Evolutionary conservation across 75 land plant species (phyloP), one percentile per base, ranked within the genome.

Genomic region (Sequoiadendron giganteum): DNA sequence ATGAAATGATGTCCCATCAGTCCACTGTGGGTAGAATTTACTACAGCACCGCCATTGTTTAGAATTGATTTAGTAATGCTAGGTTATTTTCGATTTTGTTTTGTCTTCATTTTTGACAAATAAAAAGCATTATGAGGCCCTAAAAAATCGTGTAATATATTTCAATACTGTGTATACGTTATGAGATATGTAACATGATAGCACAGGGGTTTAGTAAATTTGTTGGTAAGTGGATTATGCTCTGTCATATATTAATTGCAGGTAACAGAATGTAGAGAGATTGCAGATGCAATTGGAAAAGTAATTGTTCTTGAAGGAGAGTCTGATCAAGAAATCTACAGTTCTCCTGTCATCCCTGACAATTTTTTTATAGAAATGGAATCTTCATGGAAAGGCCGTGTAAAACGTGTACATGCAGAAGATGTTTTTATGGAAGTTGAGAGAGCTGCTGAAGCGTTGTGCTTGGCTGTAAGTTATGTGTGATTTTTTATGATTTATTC

Each of bases 321-420:
- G 72, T 91, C 84, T 43, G 96, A 93, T 73, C 94, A 95, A 77
- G 47, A 80, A 48, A 88, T 95, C 55, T 93, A 88, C 88, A 93
- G 90, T 10, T 87, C 55, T 82, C 58, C 87, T 25, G 28, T 15
- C 45, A 91, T 97, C 86, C 99, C 99, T 16, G 90, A 88, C 86
- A 97, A 95, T 1, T 97, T 97, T 89, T 95, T 97, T 88, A 92
- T 93, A 43, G 97, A 96, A 80, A 89, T 96, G 90, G 99, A 97
- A 83, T 93, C 91, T 56, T 85, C 93, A n/a, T 97, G 99, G 99
- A 96, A 91, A 91, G 94, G 98, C 49, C 95, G 96, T 47, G 95
- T 97, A 32, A 96, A 95, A 86, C 92, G 89, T 77, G 79, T 92
- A 15, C 98, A 95, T 87, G 91, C 94, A 40, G 95, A 96, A 55